Conservation (phyloP, 164 flowering plant genomes). For the Cinnamomum micranthum region DNA sequence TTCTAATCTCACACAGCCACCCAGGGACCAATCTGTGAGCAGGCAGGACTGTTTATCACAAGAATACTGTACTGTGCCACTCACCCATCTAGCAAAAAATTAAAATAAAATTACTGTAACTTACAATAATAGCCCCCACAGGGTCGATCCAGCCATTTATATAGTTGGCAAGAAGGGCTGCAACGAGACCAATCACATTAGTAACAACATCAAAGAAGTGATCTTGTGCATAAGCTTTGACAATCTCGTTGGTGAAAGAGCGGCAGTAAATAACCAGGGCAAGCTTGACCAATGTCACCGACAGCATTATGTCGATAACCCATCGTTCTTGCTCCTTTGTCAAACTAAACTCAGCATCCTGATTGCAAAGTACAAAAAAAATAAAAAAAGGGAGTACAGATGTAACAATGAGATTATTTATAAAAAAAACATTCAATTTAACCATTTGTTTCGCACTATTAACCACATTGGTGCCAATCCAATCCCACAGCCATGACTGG, state of each 20-base stretch:
- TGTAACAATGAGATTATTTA: neutral
- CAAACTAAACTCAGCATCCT: slow-evolving; percentile 55
- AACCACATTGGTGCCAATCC: too few relatives aligned
- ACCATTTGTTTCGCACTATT: too few relatives aligned
- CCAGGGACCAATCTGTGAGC: too few relatives aligned
- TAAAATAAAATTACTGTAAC: slow-evolving; percentile 14
- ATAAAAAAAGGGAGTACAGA: neutral
- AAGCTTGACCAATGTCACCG: slow-evolving; percentile 73
- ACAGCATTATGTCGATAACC: slow-evolving; percentile 79
- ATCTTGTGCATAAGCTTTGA: slow-evolving; percentile 93
- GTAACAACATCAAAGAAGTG: slow-evolving; percentile 94
- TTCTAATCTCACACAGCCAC: too few relatives aligned
- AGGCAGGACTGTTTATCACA: too few relatives aligned
- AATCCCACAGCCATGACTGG: too few relatives aligned
- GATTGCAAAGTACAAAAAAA: neutral
- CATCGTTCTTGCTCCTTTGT: slow-evolving; percentile 64
- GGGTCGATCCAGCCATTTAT: slow-evolving; percentile 79
- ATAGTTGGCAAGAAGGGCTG: slow-evolving; percentile 76
- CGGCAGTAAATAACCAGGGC: slow-evolving; percentile 64
- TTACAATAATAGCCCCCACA: slow-evolving; percentile 87
- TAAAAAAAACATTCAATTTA: too few relatives aligned
- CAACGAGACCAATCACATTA: slow-evolving; percentile 74
- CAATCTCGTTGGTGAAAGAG: slow-evolving; percentile 78
- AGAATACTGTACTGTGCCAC: too few relatives aligned
- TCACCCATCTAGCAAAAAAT: too few relatives aligned